phyloP scores from a whole-genome alignment of 2,329 filamentous ascomycete genomes.

The Trichoderma sp. region DNA sequence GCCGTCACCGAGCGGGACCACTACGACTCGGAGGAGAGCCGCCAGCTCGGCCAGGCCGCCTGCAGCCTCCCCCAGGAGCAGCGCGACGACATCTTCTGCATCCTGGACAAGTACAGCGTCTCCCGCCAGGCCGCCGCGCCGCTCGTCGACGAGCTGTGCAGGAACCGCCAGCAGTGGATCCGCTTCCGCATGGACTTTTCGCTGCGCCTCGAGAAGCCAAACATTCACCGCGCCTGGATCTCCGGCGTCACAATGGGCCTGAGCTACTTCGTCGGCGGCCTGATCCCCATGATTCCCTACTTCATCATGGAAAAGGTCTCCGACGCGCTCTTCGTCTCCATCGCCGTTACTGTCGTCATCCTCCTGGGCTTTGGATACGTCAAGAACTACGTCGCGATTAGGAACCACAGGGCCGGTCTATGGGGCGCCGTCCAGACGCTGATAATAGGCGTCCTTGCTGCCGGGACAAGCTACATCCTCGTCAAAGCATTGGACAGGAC shows the following conservation, averaged over 20 bases:
- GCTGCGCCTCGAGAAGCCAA: constrained; percentile 45
- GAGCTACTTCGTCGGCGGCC: constrained; percentile 67
- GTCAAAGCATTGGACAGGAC: constrained; percentile 52
- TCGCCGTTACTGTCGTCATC: constrained; percentile 57
- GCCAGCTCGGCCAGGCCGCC: constrained; percentile 43
- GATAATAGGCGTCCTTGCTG: constrained; percentile 61
- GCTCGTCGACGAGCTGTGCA: constrained; percentile 49
- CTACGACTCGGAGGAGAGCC: constrained; percentile 47
- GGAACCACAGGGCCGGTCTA: constrained; percentile 50
- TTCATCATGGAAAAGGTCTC: constrained; percentile 51
- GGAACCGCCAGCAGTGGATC: constrained; percentile 48
- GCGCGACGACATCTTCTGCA: constrained; percentile 46
- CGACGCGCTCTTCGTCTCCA: constrained; percentile 55
- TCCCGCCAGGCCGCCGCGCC: constrained; percentile 40
- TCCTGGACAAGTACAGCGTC: constrained; percentile 51
- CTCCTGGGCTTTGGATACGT: constrained; percentile 63
- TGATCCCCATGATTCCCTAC: constrained; percentile 70
- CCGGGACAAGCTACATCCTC: constrained; percentile 62
- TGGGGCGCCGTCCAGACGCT: constrained; percentile 63
- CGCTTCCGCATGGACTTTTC: constrained; percentile 60
- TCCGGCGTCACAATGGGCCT: constrained; percentile 64
- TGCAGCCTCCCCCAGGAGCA: constrained; percentile 42
- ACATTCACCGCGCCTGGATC: constrained; percentile 45
- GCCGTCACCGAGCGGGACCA: constrained; percentile 55
- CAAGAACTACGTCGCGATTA: constrained; percentile 55